phyloP scores from a whole-genome alignment of 805 yeast species.

The Yamadazyma ubonensis region DNA sequence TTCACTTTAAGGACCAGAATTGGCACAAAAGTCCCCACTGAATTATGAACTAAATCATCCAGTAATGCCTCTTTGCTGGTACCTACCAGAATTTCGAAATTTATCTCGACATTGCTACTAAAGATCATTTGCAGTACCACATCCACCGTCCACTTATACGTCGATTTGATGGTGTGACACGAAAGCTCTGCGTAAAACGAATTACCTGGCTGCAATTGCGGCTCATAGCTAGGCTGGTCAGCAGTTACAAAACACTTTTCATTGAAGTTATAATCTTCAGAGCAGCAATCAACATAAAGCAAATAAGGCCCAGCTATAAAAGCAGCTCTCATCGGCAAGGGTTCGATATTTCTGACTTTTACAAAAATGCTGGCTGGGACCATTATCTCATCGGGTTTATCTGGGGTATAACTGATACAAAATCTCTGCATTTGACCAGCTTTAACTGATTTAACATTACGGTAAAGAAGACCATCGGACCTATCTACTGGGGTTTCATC shows the following conservation, averaged over 20 bases:
- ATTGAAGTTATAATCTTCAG: conserved; percentile 59
- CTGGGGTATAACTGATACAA: conserved; percentile 48
- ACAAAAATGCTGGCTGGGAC: conserved; percentile 37
- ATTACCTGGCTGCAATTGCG: conserved; percentile 70
- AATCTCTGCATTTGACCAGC: conserved; percentile 63
- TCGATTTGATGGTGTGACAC: conserved; percentile 57
- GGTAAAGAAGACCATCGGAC: conserved; percentile 23
- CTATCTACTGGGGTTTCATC: not conserved
- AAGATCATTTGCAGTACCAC: conserved; percentile 78
- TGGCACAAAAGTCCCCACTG: conserved; percentile 27
- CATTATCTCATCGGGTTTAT: conserved; percentile 16
- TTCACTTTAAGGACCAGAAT: conserved; percentile 43
- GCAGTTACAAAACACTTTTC: conserved; percentile 61
- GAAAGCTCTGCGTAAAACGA: conserved; percentile 58
- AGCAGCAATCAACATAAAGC: conserved; percentile 77
- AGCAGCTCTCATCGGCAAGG: conserved; percentile 73
- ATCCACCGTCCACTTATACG: conserved; percentile 77
- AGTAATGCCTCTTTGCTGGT: conserved; percentile 39
- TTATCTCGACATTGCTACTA: conserved; percentile 62
- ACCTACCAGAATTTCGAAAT: conserved; percentile 61
- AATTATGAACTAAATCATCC: too few species aligned
- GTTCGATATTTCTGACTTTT: conserved; percentile 68
- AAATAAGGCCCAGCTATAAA: conserved; percentile 87
- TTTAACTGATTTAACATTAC: conserved; percentile 45
- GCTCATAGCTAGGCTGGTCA: conserved; percentile 74